Evolutionary conservation across 2,329 filamentous ascomycete species (phyloP), one percentile per base, ranked within the genome.

Genomic region (Clonostachys sp.): DNA sequence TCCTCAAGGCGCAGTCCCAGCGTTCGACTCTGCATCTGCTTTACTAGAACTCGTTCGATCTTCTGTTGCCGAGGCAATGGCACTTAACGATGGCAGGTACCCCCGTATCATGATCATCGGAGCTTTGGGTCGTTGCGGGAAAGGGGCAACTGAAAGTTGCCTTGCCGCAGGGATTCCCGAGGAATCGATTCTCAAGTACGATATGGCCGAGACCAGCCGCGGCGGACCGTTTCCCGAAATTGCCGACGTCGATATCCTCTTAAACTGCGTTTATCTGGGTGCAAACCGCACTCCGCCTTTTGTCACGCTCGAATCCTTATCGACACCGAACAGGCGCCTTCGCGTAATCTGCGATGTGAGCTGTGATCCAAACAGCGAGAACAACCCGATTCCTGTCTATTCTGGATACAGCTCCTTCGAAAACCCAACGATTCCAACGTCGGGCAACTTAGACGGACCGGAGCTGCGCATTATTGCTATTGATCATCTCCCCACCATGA

Each of bases 221-320:
- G 84, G 84, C 50, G 88, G 88, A 2, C 88, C 88, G 14, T 91
- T 91, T 71, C 66, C 72, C 49, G 88, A 91, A 71, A 89, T 92
- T 57, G 72, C 83, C 50, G 81, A 87, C 67, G 36, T 72, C 52
- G 82, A 87, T 59, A 84, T 89, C 61, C 87, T 89, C 61, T 75
- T 92, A 66, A 92, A 91, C 75, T 91, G 87, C 78, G 92, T 96
- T 65, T 96, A 96, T 71, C 83, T 96, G 41, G 52, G 54, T 39
- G 55, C 62, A 8, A 44, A 48, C 44, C 24, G 24, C 38, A 91
- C 91, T 57, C 85, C 87, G 20, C 85, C 85, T 38, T 95, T 96
- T 63, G 78, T 92, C 58, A 83, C 87, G 64, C 61, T 74, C 51
- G 78, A 86, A 56, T 46, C 42, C 14, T 80, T 95, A 47, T 70